Base-by-base conservation (phyloP, 148 eudicot species). In the Fagopyrum esculentum region DNA sequence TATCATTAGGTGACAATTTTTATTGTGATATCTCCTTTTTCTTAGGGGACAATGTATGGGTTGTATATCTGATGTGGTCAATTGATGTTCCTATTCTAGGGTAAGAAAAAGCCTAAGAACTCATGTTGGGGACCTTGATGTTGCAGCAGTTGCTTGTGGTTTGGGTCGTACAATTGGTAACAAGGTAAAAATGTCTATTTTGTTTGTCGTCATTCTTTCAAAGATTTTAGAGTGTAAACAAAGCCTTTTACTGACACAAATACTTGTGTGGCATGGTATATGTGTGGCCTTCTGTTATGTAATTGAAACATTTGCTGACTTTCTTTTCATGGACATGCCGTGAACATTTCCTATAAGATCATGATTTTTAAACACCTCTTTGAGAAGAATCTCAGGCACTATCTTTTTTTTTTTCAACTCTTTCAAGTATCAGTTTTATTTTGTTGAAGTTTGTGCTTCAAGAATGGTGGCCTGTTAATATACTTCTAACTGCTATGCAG, bases 151-250 rank as follows among this genome's bases (percentile, higher is more conserved):
- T 80, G 98, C 99, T 72, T 96, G 99, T 82, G 99, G 99, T 73
- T 87, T 96, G 77, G 99, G 98, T 74, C 91, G 99, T 73, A 90
- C 99, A 47, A 89, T 96, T 82, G 98, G 98, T 81, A 92, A 96
- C 82, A 96, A 96, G 99, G 99, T 90, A 84, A n/a, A 63, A 12
- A 40, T 66, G 40, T 9, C 66, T 55, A 55, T 4, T 3, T 55
- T 55, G n/a, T 55, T n/a, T 55, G 26, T 55, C 0, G 26, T 15
- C 59, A 55, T 55, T 55, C 59, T 55, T n/a, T 55, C 59, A 55
- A 49, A 49, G 59, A 55, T 15, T 16, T 52, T 4, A 15, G 57
- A 13, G n/a, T 10, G 57, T 48, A 48, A 48, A 48, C 7, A 11
- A 48, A 48, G 51, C 5, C 10, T 8, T 6, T 48, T 48, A 15